Evolutionary conservation across 1,139 yeast species (phyloP).

Genomic region (Yamadazyma sp.): DNA sequence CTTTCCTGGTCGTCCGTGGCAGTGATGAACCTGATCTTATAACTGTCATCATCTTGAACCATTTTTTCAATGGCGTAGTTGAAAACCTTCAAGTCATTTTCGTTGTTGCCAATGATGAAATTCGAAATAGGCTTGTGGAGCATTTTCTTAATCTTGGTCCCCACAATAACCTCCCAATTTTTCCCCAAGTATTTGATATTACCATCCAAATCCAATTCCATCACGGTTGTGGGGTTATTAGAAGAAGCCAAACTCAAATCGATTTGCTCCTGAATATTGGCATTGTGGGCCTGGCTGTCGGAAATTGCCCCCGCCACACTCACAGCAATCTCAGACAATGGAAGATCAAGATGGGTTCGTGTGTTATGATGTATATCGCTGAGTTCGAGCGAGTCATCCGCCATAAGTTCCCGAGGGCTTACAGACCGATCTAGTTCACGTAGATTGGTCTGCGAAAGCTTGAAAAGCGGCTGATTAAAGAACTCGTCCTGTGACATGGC

Average conservation of each 20-base stretch:
- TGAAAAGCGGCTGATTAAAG: slow-evolving; percentile 27
- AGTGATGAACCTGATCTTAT: slow-evolving; percentile 70
- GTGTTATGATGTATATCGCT: slow-evolving; percentile 2
- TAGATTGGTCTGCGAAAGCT: slow-evolving; percentile 21
- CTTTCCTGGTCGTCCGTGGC: slow-evolving; percentile 40
- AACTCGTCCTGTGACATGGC: slow-evolving; percentile 12
- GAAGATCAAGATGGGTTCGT: background rate
- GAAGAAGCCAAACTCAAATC: slow-evolving; percentile 58
- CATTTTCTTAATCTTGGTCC: slow-evolving; percentile 59
- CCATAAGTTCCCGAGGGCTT: slow-evolving; percentile 25
- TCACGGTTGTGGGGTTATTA: slow-evolving; percentile 74
- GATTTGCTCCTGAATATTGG: slow-evolving; percentile 41
- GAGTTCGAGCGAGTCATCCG: slow-evolving; percentile 4
- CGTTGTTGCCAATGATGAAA: slow-evolving; percentile 62
- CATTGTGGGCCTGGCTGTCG: slow-evolving; percentile 7
- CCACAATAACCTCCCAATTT: slow-evolving; percentile 77
- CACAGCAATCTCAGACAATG: background rate
- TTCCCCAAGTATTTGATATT: slow-evolving; percentile 70
- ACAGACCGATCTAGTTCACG: slow-evolving; percentile 30
- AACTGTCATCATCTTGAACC: slow-evolving; percentile 73
- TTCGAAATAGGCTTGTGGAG: slow-evolving; percentile 60
- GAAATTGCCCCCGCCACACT: background rate
- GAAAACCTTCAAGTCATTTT: slow-evolving; percentile 67
- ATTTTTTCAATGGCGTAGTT: slow-evolving; percentile 68
- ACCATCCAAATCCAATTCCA: slow-evolving; percentile 83